Evolutionary conservation across 2,329 filamentous ascomycete species (phyloP).

Genomic region (Biscogniauxia mediterranea): DNA sequence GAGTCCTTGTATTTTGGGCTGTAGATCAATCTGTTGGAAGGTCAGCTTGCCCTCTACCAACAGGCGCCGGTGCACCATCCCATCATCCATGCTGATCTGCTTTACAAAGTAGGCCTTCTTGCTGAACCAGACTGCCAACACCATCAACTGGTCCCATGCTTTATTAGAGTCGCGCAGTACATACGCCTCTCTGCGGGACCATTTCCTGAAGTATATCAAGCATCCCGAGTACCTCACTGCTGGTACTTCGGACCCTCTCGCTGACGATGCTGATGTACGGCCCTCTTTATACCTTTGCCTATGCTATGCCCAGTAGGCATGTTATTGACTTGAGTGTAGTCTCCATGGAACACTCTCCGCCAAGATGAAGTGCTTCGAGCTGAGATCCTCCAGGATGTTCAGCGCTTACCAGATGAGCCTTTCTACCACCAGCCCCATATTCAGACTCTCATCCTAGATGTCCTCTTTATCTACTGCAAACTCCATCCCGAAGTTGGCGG

Average conservation of each 20-base stretch:
- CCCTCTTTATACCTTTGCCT: not conserved
- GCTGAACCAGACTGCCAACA: slow-evolving; percentile 67
- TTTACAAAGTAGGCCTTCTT: slow-evolving; percentile 66
- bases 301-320: not conserved
- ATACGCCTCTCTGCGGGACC: slow-evolving; percentile 70
- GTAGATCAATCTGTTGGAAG: slow-evolving; percentile 93
- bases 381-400: slow-evolving; percentile 93
- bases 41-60: slow-evolving; percentile 38
- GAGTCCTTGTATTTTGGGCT: slow-evolving; percentile 67
- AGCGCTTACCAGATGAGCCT: slow-evolving; percentile 85
- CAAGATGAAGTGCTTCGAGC: slow-evolving; percentile 79
- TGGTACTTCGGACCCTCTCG: slow-evolving; percentile 75
- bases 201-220: slow-evolving; percentile 78
- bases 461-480: slow-evolving; percentile 94
- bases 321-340: slow-evolving; percentile 50
- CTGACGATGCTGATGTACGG: slow-evolving; percentile 66
- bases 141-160: slow-evolving; percentile 65
- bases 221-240: slow-evolving; percentile 76
- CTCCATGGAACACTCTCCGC: slow-evolving; percentile 85
- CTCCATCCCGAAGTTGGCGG: slow-evolving; percentile 80
- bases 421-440: slow-evolving; percentile 81
- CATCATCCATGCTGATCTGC: slow-evolving; percentile 7
- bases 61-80: not conserved
- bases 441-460: slow-evolving; percentile 79
- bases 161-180: slow-evolving; percentile 67